phyloP scores from a whole-genome alignment of 1,139 yeast species.

The Suhomyces yuchorum region DNA sequence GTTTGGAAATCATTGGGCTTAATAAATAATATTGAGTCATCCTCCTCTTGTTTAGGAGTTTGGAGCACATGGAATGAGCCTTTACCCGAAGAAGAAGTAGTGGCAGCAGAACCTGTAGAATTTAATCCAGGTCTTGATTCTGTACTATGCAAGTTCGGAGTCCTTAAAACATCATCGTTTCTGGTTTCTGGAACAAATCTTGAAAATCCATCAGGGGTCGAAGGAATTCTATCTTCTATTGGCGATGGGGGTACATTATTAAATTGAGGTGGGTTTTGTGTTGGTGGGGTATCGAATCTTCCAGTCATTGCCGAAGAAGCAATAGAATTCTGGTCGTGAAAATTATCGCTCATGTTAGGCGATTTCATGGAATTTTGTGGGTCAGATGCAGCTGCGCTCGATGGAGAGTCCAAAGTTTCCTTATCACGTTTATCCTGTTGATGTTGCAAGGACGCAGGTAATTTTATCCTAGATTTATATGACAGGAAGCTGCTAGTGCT shows the following conservation, averaged over 20 bases:
- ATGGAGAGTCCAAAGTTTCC: conserved; percentile 7
- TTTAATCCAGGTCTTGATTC: conserved; percentile 13
- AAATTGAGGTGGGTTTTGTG: conserved; percentile 20
- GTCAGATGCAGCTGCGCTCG: conserved; percentile 2
- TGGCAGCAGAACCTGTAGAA: conserved; percentile 12
- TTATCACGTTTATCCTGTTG: conserved; percentile 11
- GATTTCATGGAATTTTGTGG: conserved; percentile 11
- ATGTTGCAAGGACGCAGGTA: conserved; percentile 30
- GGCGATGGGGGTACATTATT: conserved; percentile 11
- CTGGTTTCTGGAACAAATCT: conserved; percentile 4
- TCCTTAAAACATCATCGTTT: conserved; percentile 14
- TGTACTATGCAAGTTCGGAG: conserved; percentile 16
- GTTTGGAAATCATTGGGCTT: conserved; percentile 70
- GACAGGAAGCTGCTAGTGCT: conserved; percentile 33
- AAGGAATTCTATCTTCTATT: conserved; percentile 16
- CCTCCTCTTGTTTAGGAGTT: conserved; percentile 32
- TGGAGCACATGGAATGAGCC: conserved; percentile 30
- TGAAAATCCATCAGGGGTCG: conserved; percentile 16
- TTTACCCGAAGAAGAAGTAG: conserved; percentile 3
- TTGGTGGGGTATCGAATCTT: conserved; percentile 17
- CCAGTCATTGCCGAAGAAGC: conserved; percentile 11
- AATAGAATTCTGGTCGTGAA: conserved; percentile 12
- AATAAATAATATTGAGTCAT: conserved; percentile 47
- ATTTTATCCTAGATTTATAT: conserved; percentile 37
- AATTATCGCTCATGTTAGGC: conserved; percentile 9